phyloP scores from a whole-genome alignment of 768 basidiomycete species.

The Leucocoprinus sp. region DNA sequence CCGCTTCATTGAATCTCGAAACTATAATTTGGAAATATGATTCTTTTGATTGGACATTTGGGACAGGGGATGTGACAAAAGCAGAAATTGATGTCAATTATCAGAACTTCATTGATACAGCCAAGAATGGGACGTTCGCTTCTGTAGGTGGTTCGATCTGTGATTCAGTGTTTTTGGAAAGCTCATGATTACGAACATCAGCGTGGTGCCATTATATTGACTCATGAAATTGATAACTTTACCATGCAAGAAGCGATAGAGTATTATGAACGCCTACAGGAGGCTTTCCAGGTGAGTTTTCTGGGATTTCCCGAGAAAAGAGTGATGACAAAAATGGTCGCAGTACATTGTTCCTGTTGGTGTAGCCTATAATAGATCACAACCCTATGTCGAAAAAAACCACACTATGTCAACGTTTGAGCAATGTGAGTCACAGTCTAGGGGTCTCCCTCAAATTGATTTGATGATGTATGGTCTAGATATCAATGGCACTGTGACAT shows the following conservation, averaged over 20 bases:
- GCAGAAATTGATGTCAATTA: slow-evolving; percentile 47
- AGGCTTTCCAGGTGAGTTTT: slow-evolving; percentile 34
- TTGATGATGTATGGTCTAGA: background rate
- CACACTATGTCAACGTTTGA: slow-evolving; percentile 35
- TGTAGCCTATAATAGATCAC: slow-evolving; percentile 40
- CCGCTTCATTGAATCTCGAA: slow-evolving; percentile 54
- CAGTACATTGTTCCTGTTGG: slow-evolving; percentile 46
- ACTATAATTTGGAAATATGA: slow-evolving; percentile 72
- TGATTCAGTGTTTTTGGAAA: background rate
- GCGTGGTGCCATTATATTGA: slow-evolving; percentile 45
- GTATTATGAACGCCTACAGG: slow-evolving; percentile 35
- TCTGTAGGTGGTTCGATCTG: slow-evolving; percentile 21
- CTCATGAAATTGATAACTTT: slow-evolving; percentile 52
- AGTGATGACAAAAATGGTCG: background rate
- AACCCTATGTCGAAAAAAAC: slow-evolving; percentile 44
- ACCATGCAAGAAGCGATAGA: slow-evolving; percentile 57
- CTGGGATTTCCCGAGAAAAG: no score
- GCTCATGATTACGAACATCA: slow-evolving; percentile 14
- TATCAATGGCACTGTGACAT: background rate
- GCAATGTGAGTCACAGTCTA: slow-evolving; percentile 31
- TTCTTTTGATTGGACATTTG: slow-evolving; percentile 66
- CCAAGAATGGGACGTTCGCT: slow-evolving; percentile 33
- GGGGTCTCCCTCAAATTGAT: background rate
- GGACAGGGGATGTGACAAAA: slow-evolving; percentile 33
- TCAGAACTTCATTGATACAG: slow-evolving; percentile 39